A percentile compares a stretch with the other conserved stretches of the same genome.
These are phyloP conservation scores for Backusella liffmaniae DNA, from an alignment of 192 early-diverging fungal species.

Conservation along the genomic window DNA sequence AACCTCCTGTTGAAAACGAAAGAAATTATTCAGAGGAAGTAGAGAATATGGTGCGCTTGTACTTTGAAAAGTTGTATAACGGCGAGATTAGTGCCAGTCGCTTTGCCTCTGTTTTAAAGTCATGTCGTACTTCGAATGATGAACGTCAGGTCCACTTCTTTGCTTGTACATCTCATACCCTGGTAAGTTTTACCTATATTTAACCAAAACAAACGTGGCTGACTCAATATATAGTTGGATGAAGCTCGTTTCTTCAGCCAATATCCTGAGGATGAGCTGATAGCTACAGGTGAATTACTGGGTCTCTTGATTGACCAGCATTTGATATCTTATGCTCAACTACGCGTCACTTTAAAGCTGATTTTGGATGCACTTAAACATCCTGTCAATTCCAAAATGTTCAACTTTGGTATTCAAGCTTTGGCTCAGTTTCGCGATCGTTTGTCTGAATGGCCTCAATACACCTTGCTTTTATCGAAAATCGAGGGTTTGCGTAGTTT, in stretches of 20 bases:
- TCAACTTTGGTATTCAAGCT: conserved; percentile 88
- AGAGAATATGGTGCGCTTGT: conserved; percentile 66
- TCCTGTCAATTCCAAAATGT: conserved; percentile 75
- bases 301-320: conserved; percentile 86
- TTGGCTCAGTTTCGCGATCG: conserved; percentile 78
- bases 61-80: conserved; percentile 75
- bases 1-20: conserved; percentile 15
- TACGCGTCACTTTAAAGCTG: conserved; percentile 83
- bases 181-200: conserved; percentile 34
- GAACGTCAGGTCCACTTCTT: conserved; percentile 76
- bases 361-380: conserved; percentile 83
- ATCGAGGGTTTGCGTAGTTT: conserved; percentile 53
- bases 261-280: conserved; percentile 91
- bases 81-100: conserved; percentile 74
- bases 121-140: conserved; percentile 74
- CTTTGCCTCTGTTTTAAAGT: conserved; percentile 82
- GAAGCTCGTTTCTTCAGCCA: conserved; percentile 92
- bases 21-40: conserved; percentile 63
- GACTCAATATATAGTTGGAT: conserved; percentile 57
- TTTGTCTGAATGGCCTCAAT: conserved; percentile 89
- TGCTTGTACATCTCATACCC: conserved; percentile 83
- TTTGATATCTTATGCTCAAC: conserved; percentile 69
- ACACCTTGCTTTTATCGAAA: conserved; percentile 76
- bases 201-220: neutral
- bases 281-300: conserved; percentile 85